phyloP scores from a whole-genome alignment of 202 grass and related monocot species.

The Setaria viridis region DNA sequence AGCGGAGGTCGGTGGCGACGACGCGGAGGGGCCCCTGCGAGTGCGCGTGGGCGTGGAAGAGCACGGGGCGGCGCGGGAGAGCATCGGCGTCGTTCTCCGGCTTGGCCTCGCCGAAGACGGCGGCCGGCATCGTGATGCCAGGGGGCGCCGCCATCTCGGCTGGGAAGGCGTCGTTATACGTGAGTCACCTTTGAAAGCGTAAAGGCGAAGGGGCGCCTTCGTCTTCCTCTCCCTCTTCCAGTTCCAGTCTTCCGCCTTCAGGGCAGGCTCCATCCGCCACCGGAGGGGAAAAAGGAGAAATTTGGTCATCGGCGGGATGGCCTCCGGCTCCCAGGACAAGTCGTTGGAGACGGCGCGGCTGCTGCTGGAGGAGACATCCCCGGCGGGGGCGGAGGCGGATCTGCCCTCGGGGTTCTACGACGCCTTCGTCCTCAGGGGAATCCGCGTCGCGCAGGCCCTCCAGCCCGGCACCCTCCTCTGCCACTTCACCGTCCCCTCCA shows the following conservation, averaged over 20 bases:
- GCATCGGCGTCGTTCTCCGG: constrained; percentile 6
- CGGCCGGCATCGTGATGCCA: background rate
- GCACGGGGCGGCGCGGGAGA: constrained; percentile 38
- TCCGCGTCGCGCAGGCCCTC: constrained; percentile 64
- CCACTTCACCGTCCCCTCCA: constrained; percentile 74
- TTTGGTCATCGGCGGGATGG: background rate
- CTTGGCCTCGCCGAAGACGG: constrained; percentile 70
- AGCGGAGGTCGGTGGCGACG: constrained; percentile 77
- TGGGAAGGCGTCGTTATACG: constrained; percentile 8
- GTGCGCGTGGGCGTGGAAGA: constrained; percentile 60
- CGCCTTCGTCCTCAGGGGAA: constrained; percentile 79
- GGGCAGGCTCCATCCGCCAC: background rate
- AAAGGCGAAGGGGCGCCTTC: background rate
- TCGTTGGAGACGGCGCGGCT: constrained; percentile 60
- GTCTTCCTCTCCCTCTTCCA: background rate
- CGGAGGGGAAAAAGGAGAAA: background rate
- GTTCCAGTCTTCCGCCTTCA: background rate
- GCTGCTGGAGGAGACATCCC: constrained; percentile 62
- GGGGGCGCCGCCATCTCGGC: background rate
- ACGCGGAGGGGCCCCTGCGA: constrained; percentile 54
- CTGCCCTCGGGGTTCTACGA: constrained; percentile 73
- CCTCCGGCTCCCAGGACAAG: constrained; percentile 25
- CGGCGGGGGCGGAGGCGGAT: constrained; percentile 29
- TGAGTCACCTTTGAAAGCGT: constrained; percentile 10
- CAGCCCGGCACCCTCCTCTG: constrained; percentile 78